A percentile compares a stretch with the other conserved stretches of the same genome.
phyloP scores from a whole-genome alignment of 345 rosid species.

The Gossypium mustelinum region DNA sequence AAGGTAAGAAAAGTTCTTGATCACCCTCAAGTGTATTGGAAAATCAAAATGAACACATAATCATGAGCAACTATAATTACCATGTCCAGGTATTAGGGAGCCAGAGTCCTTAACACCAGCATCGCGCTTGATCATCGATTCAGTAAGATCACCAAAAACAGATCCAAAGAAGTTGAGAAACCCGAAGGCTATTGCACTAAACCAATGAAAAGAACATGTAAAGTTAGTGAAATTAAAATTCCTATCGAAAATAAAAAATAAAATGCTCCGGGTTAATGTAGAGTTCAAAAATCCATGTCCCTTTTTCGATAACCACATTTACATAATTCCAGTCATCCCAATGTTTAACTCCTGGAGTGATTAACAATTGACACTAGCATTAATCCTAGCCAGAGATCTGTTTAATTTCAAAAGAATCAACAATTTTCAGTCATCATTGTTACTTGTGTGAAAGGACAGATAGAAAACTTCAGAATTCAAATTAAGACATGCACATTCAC shows the following conservation, averaged over 20 bases:
- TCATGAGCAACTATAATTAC: constrained; percentile 29
- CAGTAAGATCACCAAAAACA: constrained; percentile 88
- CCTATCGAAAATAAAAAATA: neutral
- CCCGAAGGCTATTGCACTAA: constrained; percentile 78
- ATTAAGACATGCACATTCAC: neutral
- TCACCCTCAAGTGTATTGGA: neutral
- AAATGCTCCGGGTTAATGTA: neutral
- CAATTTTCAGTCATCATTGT: neutral
- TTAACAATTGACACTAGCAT: neutral
- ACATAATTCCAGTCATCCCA: neutral
- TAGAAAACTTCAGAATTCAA: neutral
- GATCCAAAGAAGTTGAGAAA: constrained; percentile 84
- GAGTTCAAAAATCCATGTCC: neutral
- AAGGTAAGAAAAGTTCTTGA: neutral
- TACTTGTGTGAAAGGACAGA: neutral
- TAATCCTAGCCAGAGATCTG: constrained; percentile 3
- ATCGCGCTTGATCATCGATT: constrained; percentile 95
- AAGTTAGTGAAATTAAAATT: neutral
- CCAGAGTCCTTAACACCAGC: constrained; percentile 98
- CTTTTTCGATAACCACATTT: neutral
- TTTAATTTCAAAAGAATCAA: neutral
- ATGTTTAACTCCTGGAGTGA: neutral
- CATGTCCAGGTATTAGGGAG: constrained; percentile 91
- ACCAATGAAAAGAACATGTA: constrained; percentile 10
- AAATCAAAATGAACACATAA: neutral